These are phyloP conservation scores for Thielaviopsis populi DNA, from an alignment of 2,329 filamentous ascomycete species.

Conservation along the genomic window DNA sequence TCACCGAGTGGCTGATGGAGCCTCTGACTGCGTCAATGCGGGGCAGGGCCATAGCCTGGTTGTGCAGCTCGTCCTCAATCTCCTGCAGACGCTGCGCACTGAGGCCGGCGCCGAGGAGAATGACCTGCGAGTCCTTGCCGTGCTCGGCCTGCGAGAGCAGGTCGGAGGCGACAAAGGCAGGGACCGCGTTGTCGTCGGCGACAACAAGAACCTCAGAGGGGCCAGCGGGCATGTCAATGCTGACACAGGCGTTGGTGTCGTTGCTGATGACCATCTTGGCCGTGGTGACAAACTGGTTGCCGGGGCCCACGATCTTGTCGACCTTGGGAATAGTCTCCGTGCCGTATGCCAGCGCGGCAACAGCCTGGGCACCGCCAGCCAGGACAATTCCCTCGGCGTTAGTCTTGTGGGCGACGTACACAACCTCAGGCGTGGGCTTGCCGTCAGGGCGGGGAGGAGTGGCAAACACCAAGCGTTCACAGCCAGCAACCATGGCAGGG, in stretches of 20 bases:
- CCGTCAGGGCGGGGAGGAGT: constrained; percentile 83
- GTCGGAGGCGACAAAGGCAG: constrained; percentile 89
- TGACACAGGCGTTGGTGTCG: constrained; percentile 85
- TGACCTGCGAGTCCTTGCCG: constrained; percentile 88
- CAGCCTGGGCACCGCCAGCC: constrained; percentile 85
- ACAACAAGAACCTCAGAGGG: constrained; percentile 95
- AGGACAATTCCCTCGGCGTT: constrained; percentile 92
- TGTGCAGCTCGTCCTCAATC: constrained; percentile 83
- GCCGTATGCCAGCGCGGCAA: constrained; percentile 93
- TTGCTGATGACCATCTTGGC: constrained; percentile 98
- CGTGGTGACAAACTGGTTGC: constrained; percentile 96
- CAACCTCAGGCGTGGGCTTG: constrained; percentile 86
- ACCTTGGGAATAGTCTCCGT: constrained; percentile 91
- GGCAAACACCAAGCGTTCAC: constrained; percentile 84
- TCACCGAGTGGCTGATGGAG: constrained; percentile 81
- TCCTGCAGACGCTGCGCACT: constrained; percentile 56
- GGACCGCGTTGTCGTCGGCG: constrained; percentile 74
- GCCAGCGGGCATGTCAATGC: constrained; percentile 97
- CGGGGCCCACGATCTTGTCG: constrained; percentile 94
- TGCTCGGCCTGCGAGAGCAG: constrained; percentile 93
- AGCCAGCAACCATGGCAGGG: constrained; percentile 92
- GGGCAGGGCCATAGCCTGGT: constrained; percentile 72
- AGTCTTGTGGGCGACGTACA: constrained; percentile 93
- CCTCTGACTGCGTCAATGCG: constrained; percentile 86
- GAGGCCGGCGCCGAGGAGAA: constrained; percentile 74